These are phyloP conservation scores for Mucor mucedo DNA, from an alignment of 371 early-diverging fungal species.

Conservation along the genomic window DNA sequence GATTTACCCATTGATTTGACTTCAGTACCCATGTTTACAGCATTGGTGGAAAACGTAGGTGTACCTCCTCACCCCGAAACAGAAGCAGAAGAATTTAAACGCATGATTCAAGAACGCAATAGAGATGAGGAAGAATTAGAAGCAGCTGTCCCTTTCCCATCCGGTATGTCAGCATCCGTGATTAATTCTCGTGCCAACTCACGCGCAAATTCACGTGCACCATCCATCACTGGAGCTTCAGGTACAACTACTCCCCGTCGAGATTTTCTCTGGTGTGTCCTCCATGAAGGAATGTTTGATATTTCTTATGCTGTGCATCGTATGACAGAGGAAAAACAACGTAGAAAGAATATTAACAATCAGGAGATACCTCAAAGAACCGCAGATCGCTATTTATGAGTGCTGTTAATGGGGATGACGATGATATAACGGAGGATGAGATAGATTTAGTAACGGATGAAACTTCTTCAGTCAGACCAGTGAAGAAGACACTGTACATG, in stretches of 20 bases:
- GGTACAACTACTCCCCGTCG: conserved; percentile 34
- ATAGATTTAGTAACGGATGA: conserved; percentile 29
- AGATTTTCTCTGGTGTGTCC: conserved; percentile 52
- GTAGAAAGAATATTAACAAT: conserved; percentile 31
- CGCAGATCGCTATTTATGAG: conserved; percentile 18
- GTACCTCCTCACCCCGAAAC: conserved; percentile 17
- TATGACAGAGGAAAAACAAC: conserved; percentile 62
- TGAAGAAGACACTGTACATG: conserved; percentile 14
- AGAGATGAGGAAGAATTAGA: conserved; percentile 32
- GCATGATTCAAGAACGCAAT: conserved; percentile 34
- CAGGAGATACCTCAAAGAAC: not conserved
- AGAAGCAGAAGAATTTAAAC: conserved; percentile 33
- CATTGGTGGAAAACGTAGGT: conserved; percentile 12
- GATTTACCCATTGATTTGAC: conserved; percentile 10
- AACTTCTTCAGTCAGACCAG: conserved; percentile 14
- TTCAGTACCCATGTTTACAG: conserved; percentile 12
- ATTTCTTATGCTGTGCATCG: conserved; percentile 67
- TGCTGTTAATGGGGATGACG: conserved; percentile 28
- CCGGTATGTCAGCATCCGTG: conserved; percentile 29
- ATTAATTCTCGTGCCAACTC: conserved; percentile 36
- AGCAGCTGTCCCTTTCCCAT: conserved; percentile 24
- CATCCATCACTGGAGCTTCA: conserved; percentile 23
- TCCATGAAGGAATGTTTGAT: conserved; percentile 67
- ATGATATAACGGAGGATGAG: conserved; percentile 29
- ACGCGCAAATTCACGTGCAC: conserved; percentile 30